A percentile compares a stretch with the other conserved stretches of the same genome.
phyloP scores from a whole-genome alignment of 805 yeast genomes.

The Priceomyces melissophilus region DNA sequence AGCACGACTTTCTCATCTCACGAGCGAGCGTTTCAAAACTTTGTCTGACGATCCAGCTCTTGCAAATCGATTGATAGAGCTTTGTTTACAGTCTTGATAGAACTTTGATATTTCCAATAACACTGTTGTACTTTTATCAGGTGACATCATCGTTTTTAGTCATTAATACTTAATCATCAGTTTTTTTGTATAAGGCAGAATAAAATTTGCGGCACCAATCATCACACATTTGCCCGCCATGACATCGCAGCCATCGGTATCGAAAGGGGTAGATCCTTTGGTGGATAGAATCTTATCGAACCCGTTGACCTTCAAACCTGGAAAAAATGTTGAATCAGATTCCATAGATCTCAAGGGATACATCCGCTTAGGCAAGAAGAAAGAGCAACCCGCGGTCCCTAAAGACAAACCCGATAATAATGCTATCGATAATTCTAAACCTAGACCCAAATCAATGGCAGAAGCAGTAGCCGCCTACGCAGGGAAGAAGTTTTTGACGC shows the following conservation, averaged over 20 bases:
- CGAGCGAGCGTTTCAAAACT: background rate
- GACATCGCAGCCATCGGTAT: constrained; percentile 8
- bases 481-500: constrained; percentile 50
- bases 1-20: constrained; percentile 4
- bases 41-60: too few species aligned
- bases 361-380: constrained; percentile 9
- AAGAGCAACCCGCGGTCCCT: constrained; percentile 2
- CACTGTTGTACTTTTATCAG: too few species aligned
- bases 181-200: too few species aligned
- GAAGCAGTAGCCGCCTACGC: constrained; percentile 59
- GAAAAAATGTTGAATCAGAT: constrained; percentile 46
- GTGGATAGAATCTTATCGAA: constrained; percentile 59
- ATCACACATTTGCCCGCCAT: background rate
- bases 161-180: too few species aligned
- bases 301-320: constrained; percentile 63
- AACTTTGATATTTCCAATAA: too few species aligned
- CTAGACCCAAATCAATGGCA: constrained; percentile 48
- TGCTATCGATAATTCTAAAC: constrained; percentile 8
- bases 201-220: too few species aligned
- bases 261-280: constrained; percentile 46
- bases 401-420: background rate
- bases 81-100: too few species aligned
- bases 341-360: constrained; percentile 12
- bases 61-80: too few species aligned
- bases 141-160: too few species aligned